A percentile compares a stretch with the other conserved stretches of the same genome.
phyloP scores from a whole-genome alignment of 2,329 filamentous ascomycete genomes.

The Colletotrichum sp. region DNA sequence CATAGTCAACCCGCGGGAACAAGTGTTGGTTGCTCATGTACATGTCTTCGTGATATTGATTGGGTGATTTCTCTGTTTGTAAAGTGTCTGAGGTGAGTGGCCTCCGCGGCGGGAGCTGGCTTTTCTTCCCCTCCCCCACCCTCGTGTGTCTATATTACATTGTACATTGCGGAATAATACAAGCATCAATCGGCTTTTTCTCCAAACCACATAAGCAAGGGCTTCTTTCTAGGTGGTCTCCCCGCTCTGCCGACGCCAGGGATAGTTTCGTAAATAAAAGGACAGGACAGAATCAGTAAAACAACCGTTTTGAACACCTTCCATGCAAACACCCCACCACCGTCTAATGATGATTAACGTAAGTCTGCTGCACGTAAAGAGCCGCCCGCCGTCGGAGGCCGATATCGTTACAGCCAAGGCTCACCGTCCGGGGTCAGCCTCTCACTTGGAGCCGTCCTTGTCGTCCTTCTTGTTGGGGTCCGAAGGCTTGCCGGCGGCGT shows the following conservation, averaged over 20 bases:
- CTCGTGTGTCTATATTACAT: constrained; percentile 16
- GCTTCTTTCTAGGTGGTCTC: not conserved
- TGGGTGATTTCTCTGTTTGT: not conserved
- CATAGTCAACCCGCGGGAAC: not conserved
- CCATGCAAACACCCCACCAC: constrained; percentile 33
- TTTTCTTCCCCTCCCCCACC: constrained; percentile 21
- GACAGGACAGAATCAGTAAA: constrained; percentile 18
- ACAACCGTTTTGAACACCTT: constrained; percentile 41
- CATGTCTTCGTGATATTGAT: not conserved
- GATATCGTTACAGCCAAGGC: constrained; percentile 26
- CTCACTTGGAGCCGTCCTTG: constrained; percentile 33
- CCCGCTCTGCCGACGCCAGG: not conserved
- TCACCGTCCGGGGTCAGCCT: constrained; percentile 32
- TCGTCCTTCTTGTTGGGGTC: constrained; percentile 27
- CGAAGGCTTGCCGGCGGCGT: constrained; percentile 25
- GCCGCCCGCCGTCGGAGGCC: not conserved
- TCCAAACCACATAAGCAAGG: not conserved
- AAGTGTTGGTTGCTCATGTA: not conserved
- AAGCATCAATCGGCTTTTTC: not conserved
- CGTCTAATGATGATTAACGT: constrained; percentile 19
- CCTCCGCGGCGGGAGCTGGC: constrained; percentile 29
- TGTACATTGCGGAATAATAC: constrained; percentile 25
- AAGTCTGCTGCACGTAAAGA: not conserved
- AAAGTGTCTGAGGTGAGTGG: constrained; percentile 37
- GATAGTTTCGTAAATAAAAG: not conserved